A percentile compares a stretch with the other conserved stretches of the same genome.
Evolutionary conservation across 2,329 filamentous ascomycete genomes (phyloP).

Genomic region (Chrysosporium keratinophilum): DNA sequence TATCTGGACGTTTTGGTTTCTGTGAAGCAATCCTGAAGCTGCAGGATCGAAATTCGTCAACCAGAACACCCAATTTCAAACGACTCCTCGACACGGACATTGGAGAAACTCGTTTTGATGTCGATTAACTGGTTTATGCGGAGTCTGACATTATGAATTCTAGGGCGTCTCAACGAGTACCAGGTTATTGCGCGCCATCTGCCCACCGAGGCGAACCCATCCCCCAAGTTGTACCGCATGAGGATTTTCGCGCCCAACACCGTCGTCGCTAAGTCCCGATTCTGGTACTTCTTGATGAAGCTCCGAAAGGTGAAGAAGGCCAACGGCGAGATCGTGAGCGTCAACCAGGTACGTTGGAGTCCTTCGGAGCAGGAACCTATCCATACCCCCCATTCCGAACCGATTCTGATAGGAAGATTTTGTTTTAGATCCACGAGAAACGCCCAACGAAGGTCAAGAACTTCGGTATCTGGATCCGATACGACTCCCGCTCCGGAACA

Average conservation of each 20-base stretch:
- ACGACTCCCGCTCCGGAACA: constrained; percentile 98
- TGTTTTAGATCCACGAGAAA: constrained; percentile 84
- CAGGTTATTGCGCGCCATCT: constrained; percentile 99
- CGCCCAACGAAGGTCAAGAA: constrained; percentile 99
- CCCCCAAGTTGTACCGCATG: constrained; percentile 99
- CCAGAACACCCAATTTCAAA: not conserved
- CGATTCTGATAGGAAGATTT: constrained; percentile 1
- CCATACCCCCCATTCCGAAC: not conserved
- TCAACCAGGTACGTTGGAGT: constrained; percentile 68
- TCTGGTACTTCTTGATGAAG: constrained; percentile 99
- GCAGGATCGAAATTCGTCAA: not conserved
- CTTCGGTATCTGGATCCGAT: constrained; percentile 99
- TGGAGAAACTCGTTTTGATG: not conserved
- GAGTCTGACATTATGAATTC: constrained; percentile 23
- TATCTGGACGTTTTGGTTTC: not conserved
- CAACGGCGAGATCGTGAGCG: constrained; percentile 95
- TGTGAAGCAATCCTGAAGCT: not conserved
- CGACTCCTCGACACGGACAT: not conserved
- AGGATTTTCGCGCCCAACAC: constrained; percentile 97
- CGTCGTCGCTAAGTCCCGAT: constrained; percentile 98
- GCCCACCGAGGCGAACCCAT: constrained; percentile 94
- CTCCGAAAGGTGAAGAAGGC: constrained; percentile 99
- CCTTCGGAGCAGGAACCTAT: not conserved
- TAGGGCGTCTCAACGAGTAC: constrained; percentile 99
- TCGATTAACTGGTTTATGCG: not conserved